Percentiles rank a stretch among this genome's conserved stretches.
These are phyloP conservation scores for Bretschneidera sinensis DNA, from an alignment of 345 rosid genomes.

Conservation along the genomic window DNA sequence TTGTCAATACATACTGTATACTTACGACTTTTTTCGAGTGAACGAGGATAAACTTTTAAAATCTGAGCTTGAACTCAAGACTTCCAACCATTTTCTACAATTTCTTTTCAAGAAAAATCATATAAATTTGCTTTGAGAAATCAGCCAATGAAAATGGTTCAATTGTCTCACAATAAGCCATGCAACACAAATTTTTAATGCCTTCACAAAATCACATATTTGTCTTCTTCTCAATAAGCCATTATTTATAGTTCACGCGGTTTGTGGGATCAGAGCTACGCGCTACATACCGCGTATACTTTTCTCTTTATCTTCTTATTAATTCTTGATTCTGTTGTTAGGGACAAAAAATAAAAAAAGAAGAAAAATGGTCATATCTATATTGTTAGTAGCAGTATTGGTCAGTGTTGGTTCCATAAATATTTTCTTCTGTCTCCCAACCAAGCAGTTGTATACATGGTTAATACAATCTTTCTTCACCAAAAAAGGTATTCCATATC, in stretches of 20 bases:
- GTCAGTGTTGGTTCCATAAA: slow-evolving; percentile 34
- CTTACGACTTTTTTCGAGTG: no score
- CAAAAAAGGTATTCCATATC: background rate
- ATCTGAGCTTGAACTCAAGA: no score
- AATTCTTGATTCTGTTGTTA: background rate
- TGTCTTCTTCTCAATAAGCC: no score
- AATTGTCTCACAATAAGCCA: no score
- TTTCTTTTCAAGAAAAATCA: no score
- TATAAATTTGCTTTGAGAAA: no score
- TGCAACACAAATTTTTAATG: no score
- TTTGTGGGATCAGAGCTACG: slow-evolving; percentile 38
- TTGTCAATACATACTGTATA: no score
- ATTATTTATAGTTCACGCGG: slow-evolving; percentile 49
- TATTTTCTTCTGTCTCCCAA: slow-evolving; percentile 27
- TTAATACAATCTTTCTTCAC: slow-evolving; percentile 22
- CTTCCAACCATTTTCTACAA: no score
- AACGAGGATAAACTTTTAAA: no score
- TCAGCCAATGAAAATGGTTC: no score
- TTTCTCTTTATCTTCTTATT: background rate
- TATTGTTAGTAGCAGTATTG: slow-evolving; percentile 23
- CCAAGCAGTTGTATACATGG: slow-evolving; percentile 28
- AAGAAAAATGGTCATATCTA: slow-evolving; percentile 19
- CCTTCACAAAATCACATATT: no score
- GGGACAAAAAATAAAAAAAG: background rate
- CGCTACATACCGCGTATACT: slow-evolving; percentile 29